phyloP scores from a whole-genome alignment of 352 stramenopile genomes.

The Pythium rishiriense region DNA sequence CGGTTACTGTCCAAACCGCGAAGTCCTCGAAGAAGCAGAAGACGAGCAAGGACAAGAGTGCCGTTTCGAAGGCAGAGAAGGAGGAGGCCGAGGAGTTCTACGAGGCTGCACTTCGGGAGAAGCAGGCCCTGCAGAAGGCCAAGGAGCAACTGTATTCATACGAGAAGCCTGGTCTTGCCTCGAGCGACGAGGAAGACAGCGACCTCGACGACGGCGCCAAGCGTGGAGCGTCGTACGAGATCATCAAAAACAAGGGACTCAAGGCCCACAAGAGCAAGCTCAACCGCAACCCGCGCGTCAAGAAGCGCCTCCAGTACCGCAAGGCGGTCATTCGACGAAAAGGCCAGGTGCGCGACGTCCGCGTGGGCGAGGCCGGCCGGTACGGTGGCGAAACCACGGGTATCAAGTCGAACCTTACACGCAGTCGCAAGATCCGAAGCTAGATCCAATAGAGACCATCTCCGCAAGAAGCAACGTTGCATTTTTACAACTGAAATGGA shows the following conservation, averaged over 20 bases:
- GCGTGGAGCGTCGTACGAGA: constrained; percentile 92
- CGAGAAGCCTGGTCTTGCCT: constrained; percentile 50
- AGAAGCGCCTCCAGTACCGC: constrained; percentile 97
- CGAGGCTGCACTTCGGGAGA: constrained; percentile 51
- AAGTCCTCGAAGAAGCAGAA: constrained; percentile 46
- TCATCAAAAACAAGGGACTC: constrained; percentile 98
- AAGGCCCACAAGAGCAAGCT: constrained; percentile 98
- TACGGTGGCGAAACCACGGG: constrained; percentile 89
- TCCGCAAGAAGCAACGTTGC: neutral
- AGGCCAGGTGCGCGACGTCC: constrained; percentile 95
- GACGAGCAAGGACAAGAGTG: constrained; percentile 36
- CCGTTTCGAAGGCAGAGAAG: constrained; percentile 44
- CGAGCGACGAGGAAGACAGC: constrained; percentile 57
- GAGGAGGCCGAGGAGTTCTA: constrained; percentile 78
- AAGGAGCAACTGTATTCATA: constrained; percentile 85
- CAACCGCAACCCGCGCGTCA: constrained; percentile 98
- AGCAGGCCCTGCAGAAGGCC: constrained; percentile 50
- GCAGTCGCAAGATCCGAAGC: constrained; percentile 90
- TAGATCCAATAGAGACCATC: constrained; percentile 30
- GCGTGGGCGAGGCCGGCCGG: constrained; percentile 79
- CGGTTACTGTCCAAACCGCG: neutral
- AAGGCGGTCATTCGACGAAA: constrained; percentile 98
- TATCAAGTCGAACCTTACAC: constrained; percentile 89
- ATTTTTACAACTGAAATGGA: constrained; percentile 21
- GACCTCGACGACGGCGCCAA: constrained; percentile 81